A percentile compares a stretch with the other conserved stretches of the same genome.
Conservation (phyloP, 164 flowering plant genomes). For the Vitis labrusca region DNA sequence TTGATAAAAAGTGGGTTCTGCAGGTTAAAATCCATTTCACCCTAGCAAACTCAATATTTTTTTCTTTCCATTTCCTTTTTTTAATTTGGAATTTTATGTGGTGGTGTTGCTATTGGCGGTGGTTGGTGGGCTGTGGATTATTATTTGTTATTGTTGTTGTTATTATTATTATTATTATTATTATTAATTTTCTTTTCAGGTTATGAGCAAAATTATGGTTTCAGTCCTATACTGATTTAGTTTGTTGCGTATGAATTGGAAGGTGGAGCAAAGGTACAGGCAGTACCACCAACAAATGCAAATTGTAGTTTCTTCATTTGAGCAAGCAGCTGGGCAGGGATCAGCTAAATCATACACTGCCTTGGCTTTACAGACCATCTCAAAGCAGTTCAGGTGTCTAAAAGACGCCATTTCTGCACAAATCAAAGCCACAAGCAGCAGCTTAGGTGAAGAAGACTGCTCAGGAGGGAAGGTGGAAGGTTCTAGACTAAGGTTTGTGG, state of each 20-base stretch:
- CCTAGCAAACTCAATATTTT: too few relatives aligned
- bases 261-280: slow-evolving; percentile 92
- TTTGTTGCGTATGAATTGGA: not conserved
- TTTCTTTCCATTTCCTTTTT: too few relatives aligned
- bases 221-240: not conserved
- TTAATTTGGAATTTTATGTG: too few relatives aligned
- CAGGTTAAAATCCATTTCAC: too few relatives aligned
- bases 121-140: too few relatives aligned
- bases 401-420: slow-evolving; percentile 71
- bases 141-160: too few relatives aligned
- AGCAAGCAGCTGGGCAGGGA: slow-evolving; percentile 74
- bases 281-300: slow-evolving; percentile 92
- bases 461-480: slow-evolving; percentile 46
- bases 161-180: too few relatives aligned
- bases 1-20: too few relatives aligned
- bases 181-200: not conserved
- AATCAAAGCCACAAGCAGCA: slow-evolving; percentile 52
- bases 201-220: too few relatives aligned
- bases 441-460: slow-evolving; percentile 70
- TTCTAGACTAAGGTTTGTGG: slow-evolving; percentile 28
- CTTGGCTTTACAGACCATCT: slow-evolving; percentile 78
- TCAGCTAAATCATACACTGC: slow-evolving; percentile 81
- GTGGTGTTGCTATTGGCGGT: too few relatives aligned
- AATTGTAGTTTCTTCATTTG: slow-evolving; percentile 66
- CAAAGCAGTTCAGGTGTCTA: slow-evolving; percentile 82